Conservation (phyloP, 78 protist species). For the Dictyostelium capitatum region DNA sequence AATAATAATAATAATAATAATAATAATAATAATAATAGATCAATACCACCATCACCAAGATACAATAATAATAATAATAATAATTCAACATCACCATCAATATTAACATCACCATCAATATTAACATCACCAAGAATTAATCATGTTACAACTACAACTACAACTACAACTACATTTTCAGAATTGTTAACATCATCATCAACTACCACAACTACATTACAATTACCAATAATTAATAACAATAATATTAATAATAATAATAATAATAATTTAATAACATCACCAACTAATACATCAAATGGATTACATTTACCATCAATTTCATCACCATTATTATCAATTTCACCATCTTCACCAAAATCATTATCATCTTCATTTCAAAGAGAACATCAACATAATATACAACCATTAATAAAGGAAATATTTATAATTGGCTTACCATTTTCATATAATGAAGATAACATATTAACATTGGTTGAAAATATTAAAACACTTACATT, state of each 20-base stretch:
- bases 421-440: slow-evolving; percentile 44
- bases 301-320: not conserved
- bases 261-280: no score
- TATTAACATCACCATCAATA: not conserved
- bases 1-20: not conserved
- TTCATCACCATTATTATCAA: not conserved
- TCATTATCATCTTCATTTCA: not conserved
- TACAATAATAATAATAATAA: not conserved
- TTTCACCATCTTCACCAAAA: not conserved
- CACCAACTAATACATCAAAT: not conserved
- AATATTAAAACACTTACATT: slow-evolving; percentile 22
- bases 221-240: no score
- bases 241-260: no score
- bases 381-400: not conserved
- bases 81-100: not conserved
- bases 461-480: slow-evolving; percentile 17
- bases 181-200: not conserved
- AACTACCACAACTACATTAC: not conserved
- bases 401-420: not conserved
- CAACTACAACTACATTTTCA: not conserved
- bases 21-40: not conserved
- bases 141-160: not conserved
- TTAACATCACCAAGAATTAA: not conserved
- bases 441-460: slow-evolving; percentile 31
- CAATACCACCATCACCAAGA: not conserved